Percentiles rank a stretch among this genome's conserved stretches.
These are phyloP conservation scores for Fonsecaea pedrosoi DNA, from an alignment of 2,329 filamentous ascomycete species.

Conservation along the genomic window DNA sequence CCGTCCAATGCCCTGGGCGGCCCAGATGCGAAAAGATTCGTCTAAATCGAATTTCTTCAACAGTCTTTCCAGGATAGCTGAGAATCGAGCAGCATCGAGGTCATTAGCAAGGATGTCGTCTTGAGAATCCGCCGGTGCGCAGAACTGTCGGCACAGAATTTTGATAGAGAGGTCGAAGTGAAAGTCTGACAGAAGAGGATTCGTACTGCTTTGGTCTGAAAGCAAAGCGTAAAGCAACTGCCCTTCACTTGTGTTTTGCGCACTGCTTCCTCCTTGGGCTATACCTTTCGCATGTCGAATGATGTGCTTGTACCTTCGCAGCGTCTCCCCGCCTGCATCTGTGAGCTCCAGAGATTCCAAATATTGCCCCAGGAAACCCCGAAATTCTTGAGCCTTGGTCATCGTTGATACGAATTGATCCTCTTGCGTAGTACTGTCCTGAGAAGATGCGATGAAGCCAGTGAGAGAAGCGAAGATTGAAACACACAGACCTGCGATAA, in stretches of 20 bases:
- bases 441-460: conserved; percentile 74
- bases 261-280: conserved; percentile 71
- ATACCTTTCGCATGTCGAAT: conserved; percentile 72
- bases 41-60: conserved; percentile 70
- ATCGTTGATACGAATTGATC: conserved; percentile 80
- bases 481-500: conserved; percentile 79
- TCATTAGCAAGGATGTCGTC: conserved; percentile 75
- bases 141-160: conserved; percentile 78
- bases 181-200: conserved; percentile 71
- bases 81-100: conserved; percentile 65
- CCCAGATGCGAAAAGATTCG: conserved; percentile 79
- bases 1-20: conserved; percentile 80
- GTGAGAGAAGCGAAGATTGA: conserved; percentile 80
- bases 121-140: conserved; percentile 62
- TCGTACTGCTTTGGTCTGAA: conserved; percentile 68
- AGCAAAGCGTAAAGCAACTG: conserved; percentile 80
- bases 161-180: conserved; percentile 73
- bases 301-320: conserved; percentile 53
- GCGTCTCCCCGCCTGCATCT: conserved; percentile 49
- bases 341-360: conserved; percentile 68
- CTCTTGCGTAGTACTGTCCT: conserved; percentile 83
- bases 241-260: conserved; percentile 75
- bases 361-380: conserved; percentile 77
- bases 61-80: conserved; percentile 76
- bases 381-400: conserved; percentile 76